These are phyloP conservation scores for Caryopteris hybrid DNA, from an alignment of 305 asterid species.

Conservation along the genomic window DNA sequence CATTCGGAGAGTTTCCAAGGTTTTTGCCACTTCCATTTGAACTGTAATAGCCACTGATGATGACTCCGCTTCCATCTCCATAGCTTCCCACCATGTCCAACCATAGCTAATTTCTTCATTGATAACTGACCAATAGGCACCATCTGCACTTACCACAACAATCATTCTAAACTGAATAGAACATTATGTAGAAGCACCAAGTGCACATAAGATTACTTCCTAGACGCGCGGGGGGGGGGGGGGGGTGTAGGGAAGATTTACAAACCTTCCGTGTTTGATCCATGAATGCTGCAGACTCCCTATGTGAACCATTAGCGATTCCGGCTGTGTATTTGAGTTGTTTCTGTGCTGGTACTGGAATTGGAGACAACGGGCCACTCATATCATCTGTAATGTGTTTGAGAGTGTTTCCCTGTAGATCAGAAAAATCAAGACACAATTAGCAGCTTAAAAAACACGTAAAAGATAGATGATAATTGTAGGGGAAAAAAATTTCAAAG, in stretches of 20 bases:
- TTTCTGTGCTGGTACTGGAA: conserved; percentile 93
- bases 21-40: conserved; percentile 99
- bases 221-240: not conserved
- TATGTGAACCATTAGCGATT: conserved; percentile 70
- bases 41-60: conserved; percentile 97
- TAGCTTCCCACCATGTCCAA: conserved; percentile 87
- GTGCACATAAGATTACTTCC: not conserved
- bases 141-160: conserved; percentile 52
- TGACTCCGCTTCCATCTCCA: conserved; percentile 99
- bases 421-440: conserved; percentile 10
- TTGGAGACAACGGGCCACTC: conserved; percentile 74
- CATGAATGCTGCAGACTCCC: conserved; percentile 72
- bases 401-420: conserved; percentile 51
- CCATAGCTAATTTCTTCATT: conserved; percentile 83
- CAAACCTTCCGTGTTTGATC: conserved; percentile 85
- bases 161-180: not conserved
- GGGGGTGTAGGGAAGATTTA: not conserved
- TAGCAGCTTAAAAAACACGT: not conserved
- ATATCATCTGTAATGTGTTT: conserved; percentile 65
- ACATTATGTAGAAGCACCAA: not conserved
- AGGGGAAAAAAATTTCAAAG: not conserved
- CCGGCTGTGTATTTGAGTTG: conserved; percentile 96
- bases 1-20: conserved; percentile 98
- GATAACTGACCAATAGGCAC: conserved; percentile 88
- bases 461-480: not conserved